Evolutionary conservation across 2,329 filamentous ascomycete species (phyloP), one percentile per base, ranked within the genome.

Genomic region (Scopulariopsis brevicaulis): DNA sequence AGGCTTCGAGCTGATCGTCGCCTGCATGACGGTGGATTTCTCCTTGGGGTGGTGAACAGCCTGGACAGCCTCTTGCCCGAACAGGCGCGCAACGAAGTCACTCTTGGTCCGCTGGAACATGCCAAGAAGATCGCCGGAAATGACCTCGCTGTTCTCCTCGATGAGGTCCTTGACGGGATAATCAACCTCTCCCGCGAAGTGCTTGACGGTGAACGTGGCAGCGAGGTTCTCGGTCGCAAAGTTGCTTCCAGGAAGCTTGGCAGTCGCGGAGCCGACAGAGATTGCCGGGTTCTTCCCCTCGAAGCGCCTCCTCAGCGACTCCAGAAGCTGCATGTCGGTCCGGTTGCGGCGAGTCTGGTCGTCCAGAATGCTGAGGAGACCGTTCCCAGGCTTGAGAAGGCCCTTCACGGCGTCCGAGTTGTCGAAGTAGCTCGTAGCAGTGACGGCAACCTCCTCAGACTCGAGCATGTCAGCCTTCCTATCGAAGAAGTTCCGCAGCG

Each of bases 121-220:
- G 72, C 96, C 96, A 79, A 99, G 90, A 65, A 99, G 76, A 70
- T 99, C 94, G 28, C 91, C 93, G 4, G 92, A 96, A 62, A 99
- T 94, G 61, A 96, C 84, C 69, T 99, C 94, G 57, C 92, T 90
- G 63, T 99, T 99, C 72, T 96, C 92, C 70, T 99, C 94, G 2
- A 97, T 81, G 24, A 99, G 76, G 5, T 90, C 90, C 64, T 87
- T 86, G 60, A 95, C 82, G 2, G 90, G 86, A 68, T 99, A 99
- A 61, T 99, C 94, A 5, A 99, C 90, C 69, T 97, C 94, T 55
- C 94, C 94, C 46, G 93, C 93, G 71, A 95, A 99, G 71, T 99
- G 94, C 71, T 89, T 91, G 59, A 99, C 85, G 0, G 91, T 92
- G 73, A 99, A 99, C 11, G 82, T 82, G 5, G 90, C 87, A 0